Evolutionary conservation across 768 basidiomycete genomes (phyloP).

Genomic region (Tricholomella constricta): DNA sequence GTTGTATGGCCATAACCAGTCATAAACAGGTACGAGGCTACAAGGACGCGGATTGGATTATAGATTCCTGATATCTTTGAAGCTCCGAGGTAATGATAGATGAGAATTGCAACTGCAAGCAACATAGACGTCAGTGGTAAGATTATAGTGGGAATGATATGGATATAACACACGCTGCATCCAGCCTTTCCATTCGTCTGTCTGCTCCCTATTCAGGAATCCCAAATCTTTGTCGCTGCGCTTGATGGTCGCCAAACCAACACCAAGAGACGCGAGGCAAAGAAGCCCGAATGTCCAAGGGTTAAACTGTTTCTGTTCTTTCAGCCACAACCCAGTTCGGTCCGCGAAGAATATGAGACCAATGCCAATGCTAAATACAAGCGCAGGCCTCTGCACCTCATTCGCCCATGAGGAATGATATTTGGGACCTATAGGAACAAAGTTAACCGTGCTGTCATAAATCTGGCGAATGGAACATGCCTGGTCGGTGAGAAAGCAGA

Average conservation of each 20-base stretch:
- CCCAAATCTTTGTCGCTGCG: constrained; percentile 81
- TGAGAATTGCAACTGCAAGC: constrained; percentile 74
- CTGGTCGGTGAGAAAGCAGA: constrained; percentile 27
- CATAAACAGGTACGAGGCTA: constrained; percentile 91
- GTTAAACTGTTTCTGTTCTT: constrained; percentile 86
- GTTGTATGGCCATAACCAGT: constrained; percentile 90
- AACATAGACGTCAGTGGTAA: constrained; percentile 10
- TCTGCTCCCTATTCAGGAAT: constrained; percentile 89
- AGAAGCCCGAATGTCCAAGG: constrained; percentile 66
- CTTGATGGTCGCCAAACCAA: constrained; percentile 67
- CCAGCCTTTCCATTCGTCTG: constrained; percentile 98
- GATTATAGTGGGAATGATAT: neutral
- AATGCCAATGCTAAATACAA: constrained; percentile 67
- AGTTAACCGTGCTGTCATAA: neutral
- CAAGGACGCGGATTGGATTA: constrained; percentile 85
- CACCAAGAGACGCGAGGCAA: constrained; percentile 49
- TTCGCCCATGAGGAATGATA: constrained; percentile 22
- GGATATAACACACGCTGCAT: constrained; percentile 76
- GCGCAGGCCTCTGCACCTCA: constrained; percentile 44
- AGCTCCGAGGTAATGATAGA: constrained; percentile 91
- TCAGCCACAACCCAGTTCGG: constrained; percentile 84
- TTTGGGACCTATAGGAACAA: constrained; percentile 1
- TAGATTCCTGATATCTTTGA: constrained; percentile 92
- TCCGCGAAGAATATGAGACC: constrained; percentile 79
- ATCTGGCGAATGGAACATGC: constrained; percentile 12